Conservation (phyloP, 2,329 filamentous ascomycete genomes). For the Cladobotryum mycophilum region DNA sequence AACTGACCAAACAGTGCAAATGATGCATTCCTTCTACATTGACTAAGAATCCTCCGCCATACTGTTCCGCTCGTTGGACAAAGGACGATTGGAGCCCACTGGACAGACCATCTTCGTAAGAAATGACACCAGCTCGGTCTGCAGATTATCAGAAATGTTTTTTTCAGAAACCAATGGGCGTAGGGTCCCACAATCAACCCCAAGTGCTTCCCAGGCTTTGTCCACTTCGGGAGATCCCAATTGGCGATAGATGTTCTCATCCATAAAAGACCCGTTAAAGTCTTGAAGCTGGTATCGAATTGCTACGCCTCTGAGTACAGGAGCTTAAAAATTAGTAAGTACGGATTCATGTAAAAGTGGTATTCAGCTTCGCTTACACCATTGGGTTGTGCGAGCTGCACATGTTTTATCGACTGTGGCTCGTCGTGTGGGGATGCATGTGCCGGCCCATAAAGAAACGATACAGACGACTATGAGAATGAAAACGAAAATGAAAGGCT, state of each 20-base stretch:
- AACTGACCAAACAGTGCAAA: slow-evolving; percentile 48
- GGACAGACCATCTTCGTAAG: slow-evolving; percentile 39
- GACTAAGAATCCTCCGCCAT: slow-evolving; percentile 54
- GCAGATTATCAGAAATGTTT: slow-evolving; percentile 2
- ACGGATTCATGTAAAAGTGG: not conserved
- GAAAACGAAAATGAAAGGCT: not conserved
- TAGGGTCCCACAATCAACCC: slow-evolving; percentile 37
- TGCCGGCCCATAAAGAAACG: slow-evolving; percentile 10
- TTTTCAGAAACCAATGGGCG: too few species aligned
- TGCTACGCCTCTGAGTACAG: slow-evolving; percentile 27
- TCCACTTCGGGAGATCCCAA: slow-evolving; percentile 48
- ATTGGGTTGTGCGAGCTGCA: slow-evolving; percentile 28
- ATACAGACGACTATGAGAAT: slow-evolving; percentile 1
- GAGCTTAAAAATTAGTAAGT: slow-evolving; percentile 17
- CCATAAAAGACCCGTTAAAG: slow-evolving; percentile 53
- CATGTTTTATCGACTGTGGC: slow-evolving; percentile 15
- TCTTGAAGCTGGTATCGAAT: slow-evolving; percentile 26
- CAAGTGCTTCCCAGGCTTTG: slow-evolving; percentile 44
- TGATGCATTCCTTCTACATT: slow-evolving; percentile 53
- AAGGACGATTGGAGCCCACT: slow-evolving; percentile 49
- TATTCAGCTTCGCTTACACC: slow-evolving; percentile 24
- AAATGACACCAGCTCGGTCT: slow-evolving; percentile 44
- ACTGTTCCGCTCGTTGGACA: slow-evolving; percentile 47
- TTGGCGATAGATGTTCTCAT: slow-evolving; percentile 47
- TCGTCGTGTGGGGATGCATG: not conserved